Percentiles rank a stretch among this genome's conserved stretches.
Conservation (phyloP, 768 basidiomycete genomes). For the Xanthoconium purpureum region DNA sequence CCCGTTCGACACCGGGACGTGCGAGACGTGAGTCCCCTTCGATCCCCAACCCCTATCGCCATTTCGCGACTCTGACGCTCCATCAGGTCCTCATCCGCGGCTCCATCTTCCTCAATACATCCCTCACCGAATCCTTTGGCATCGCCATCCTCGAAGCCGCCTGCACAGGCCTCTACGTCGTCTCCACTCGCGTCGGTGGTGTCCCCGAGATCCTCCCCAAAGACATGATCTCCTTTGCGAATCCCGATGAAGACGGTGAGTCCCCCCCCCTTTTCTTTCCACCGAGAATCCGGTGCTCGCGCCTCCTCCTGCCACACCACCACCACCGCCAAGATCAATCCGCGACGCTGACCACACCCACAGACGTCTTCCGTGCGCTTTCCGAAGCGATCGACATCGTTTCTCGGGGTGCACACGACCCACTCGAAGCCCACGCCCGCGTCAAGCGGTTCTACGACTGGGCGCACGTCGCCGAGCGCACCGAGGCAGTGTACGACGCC, state of each 20-base stretch:
- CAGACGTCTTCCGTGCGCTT: constrained; percentile 84
- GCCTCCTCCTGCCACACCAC: background rate
- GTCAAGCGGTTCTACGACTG: constrained; percentile 87
- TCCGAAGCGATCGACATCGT: constrained; percentile 77
- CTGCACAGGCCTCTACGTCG: constrained; percentile 90
- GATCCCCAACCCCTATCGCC: accelerated
- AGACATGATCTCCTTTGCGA: constrained; percentile 94
- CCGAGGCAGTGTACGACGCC: constrained; percentile 76
- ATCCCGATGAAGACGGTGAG: constrained; percentile 90
- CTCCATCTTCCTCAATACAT: constrained; percentile 92
- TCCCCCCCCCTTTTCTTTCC: background rate
- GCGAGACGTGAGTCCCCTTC: constrained; percentile 52
- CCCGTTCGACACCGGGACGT: constrained; percentile 79
- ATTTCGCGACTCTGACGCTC: background rate
- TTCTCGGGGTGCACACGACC: constrained; percentile 65
- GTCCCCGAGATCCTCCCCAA: constrained; percentile 92
- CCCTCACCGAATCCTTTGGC: constrained; percentile 93
- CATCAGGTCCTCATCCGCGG: constrained; percentile 78
- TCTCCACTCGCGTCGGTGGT: constrained; percentile 91
- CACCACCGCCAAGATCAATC: no score
- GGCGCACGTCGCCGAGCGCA: constrained; percentile 73
- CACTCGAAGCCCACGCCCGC: constrained; percentile 68
- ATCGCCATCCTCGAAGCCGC: constrained; percentile 98
- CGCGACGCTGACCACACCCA: background rate
- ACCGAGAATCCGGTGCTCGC: background rate